These are phyloP conservation scores for Penicillium aurantiogriseum DNA, from an alignment of 2,329 filamentous ascomycete species.

Conservation along the genomic window DNA sequence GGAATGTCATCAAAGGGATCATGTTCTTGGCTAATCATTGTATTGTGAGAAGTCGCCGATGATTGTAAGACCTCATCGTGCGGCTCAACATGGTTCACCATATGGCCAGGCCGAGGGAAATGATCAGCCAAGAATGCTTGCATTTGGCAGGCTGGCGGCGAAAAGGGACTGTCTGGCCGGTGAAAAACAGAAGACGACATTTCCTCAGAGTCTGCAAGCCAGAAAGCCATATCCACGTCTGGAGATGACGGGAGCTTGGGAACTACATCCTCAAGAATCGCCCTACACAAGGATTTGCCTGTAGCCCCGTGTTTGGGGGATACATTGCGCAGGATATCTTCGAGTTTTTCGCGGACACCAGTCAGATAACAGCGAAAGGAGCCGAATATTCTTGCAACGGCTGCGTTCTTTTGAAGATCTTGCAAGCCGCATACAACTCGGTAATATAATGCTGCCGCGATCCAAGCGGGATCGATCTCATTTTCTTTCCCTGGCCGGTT, in stretches of 20 bases:
- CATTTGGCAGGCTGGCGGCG: background rate
- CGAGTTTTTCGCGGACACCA: background rate
- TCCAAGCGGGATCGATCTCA: slow-evolving; percentile 15
- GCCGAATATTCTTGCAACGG: slow-evolving; percentile 12
- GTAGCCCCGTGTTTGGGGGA: background rate
- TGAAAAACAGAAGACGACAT: background rate
- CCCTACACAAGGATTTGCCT: background rate
- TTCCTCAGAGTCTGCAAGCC: background rate
- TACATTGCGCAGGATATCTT: slow-evolving; percentile 7
- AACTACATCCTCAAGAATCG: slow-evolving; percentile 1
- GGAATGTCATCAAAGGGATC: background rate
- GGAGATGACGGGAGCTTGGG: slow-evolving; percentile 2
- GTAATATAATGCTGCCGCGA: slow-evolving; percentile 20
- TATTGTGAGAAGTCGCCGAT: background rate
- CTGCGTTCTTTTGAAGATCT: background rate
- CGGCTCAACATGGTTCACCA: background rate
- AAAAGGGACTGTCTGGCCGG: background rate
- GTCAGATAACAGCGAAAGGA: background rate
- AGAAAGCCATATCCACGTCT: slow-evolving; percentile 7
- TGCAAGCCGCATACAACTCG: slow-evolving; percentile 12
- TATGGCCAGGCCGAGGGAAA: background rate
- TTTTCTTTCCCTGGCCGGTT: background rate
- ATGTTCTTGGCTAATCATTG: background rate
- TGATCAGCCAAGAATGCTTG: background rate
- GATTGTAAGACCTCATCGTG: background rate